Conservation (phyloP, 169 alveolate genomes). For the Plasmodium vinckei region DNA sequence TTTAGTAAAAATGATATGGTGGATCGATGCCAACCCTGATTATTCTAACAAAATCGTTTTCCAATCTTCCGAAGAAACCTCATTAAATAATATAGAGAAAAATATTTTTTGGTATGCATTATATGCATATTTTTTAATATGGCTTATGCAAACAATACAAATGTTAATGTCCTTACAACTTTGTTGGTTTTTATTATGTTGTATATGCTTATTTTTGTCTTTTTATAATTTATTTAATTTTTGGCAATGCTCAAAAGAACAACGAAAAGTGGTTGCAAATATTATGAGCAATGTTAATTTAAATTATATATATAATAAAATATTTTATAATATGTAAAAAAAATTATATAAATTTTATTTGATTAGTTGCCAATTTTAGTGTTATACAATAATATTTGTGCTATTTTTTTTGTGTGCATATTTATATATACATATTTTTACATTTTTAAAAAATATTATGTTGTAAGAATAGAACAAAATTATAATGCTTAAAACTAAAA, state of each 20-base stretch:
- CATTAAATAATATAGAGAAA: constrained; percentile 28
- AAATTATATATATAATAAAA: constrained; percentile 24
- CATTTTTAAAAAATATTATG: no score
- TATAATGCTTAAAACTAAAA: no score
- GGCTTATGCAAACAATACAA: constrained; percentile 68
- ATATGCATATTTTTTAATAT: constrained; percentile 40
- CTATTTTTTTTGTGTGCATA: no score
- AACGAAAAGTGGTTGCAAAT: constrained; percentile 36
- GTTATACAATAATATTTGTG: neutral
- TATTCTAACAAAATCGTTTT: constrained; percentile 73
- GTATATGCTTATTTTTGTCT: constrained; percentile 46
- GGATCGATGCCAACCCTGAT: constrained; percentile 65
- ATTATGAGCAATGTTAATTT: constrained; percentile 33
- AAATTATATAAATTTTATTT: no score
- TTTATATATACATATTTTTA: no score
- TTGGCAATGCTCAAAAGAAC: constrained; percentile 70
- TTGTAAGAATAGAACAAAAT: no score
- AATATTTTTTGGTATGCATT: constrained; percentile 70
- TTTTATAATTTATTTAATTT: constrained; percentile 60
- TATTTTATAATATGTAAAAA: constrained; percentile 6
- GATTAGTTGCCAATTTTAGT: no score
- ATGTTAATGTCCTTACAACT: constrained; percentile 73
- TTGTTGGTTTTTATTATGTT: constrained; percentile 68
- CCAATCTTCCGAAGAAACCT: constrained; percentile 43
- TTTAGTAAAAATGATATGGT: constrained; percentile 76